These are phyloP conservation scores for Craspedostauros australis DNA, from an alignment of 108 stramenopile species.

Conservation along the genomic window DNA sequence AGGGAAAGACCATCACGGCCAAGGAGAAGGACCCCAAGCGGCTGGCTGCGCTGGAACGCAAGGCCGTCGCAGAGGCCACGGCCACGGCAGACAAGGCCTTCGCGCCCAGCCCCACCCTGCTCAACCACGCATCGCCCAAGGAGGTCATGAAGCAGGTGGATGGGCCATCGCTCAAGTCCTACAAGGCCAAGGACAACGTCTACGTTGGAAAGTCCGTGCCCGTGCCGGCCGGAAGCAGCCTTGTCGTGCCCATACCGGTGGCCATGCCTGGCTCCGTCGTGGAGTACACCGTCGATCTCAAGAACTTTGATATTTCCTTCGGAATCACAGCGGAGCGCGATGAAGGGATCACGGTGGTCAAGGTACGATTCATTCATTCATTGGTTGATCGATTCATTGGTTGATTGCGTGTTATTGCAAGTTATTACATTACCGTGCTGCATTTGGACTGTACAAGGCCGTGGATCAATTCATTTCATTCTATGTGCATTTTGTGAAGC, in stretches of 20 bases:
- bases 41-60: conserved; percentile 50
- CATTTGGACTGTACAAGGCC: too few species aligned
- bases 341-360: conserved; percentile 75
- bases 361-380: conserved; percentile 47
- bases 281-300: conserved; percentile 58
- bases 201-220: conserved; percentile 76
- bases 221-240: conserved; percentile 52
- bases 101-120: conserved; percentile 50
- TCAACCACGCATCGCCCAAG: conserved; percentile 45
- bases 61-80: conserved; percentile 77
- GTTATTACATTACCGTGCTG: too few species aligned
- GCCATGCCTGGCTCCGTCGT: conserved; percentile 71
- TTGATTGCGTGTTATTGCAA: too few species aligned
- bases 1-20: not conserved
- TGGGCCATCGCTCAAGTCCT: conserved; percentile 50
- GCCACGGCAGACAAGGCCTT: conserved; percentile 64
- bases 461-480: not conserved
- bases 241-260: conserved; percentile 80
- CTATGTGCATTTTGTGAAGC: not conserved
- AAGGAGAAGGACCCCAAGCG: conserved; percentile 3
- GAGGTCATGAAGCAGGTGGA: conserved; percentile 66
- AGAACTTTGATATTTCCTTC: conserved; percentile 67
- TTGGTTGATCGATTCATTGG: too few species aligned
- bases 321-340: conserved; percentile 81
- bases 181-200: conserved; percentile 42